These are phyloP conservation scores for Termitomyces sp. DNA, from an alignment of 768 basidiomycete species.

Conservation along the genomic window DNA sequence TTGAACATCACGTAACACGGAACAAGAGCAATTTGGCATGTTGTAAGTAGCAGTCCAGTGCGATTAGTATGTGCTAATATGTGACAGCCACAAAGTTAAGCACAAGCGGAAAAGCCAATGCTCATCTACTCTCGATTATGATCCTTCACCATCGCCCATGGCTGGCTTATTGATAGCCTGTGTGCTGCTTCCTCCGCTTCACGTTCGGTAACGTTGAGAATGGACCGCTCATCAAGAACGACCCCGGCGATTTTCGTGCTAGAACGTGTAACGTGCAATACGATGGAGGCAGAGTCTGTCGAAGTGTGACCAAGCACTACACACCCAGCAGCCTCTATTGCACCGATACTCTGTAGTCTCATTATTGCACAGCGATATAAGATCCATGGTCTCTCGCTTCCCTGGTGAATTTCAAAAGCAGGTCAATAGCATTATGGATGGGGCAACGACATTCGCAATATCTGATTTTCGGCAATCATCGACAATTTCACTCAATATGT, in stretches of 20 bases:
- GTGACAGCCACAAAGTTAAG: background rate
- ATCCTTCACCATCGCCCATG: constrained; percentile 16
- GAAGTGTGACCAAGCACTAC: no score
- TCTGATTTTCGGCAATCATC: no score
- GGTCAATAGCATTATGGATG: no score
- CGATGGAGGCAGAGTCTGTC: constrained; percentile 95
- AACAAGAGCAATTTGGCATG: background rate
- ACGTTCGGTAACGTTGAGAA: constrained; percentile 88
- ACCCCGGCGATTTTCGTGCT: constrained; percentile 92
- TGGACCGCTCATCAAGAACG: constrained; percentile 95
- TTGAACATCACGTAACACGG: background rate
- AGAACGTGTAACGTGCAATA: constrained; percentile 87
- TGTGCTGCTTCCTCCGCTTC: constrained; percentile 69
- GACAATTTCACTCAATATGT: no score
- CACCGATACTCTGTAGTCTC: no score
- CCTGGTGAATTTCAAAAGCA: no score
- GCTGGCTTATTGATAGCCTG: constrained; percentile 48
- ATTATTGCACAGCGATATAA: no score
- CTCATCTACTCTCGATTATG: background rate
- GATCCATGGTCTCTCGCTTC: no score
- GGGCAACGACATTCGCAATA: no score
- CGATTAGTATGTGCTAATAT: no score
- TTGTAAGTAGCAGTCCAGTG: no score
- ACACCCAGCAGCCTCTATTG: no score
- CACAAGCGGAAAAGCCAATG: background rate